A percentile compares a stretch with the other conserved stretches of the same genome.
Conservation (phyloP, 768 basidiomycete species). For the Hypsizygus marmoreus region DNA sequence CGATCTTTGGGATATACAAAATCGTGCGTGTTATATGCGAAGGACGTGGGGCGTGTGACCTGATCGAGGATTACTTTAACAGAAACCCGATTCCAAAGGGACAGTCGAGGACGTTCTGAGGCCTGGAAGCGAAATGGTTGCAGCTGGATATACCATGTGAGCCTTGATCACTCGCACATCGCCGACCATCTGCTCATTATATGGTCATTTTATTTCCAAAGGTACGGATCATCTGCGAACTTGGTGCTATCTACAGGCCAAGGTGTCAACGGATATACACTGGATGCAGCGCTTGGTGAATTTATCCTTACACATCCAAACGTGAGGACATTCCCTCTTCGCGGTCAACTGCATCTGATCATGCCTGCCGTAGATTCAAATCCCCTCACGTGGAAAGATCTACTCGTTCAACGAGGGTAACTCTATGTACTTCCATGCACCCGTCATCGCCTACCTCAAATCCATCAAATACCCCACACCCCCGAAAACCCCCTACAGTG, state of each 20-base stretch:
- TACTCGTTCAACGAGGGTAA: constrained; percentile 99
- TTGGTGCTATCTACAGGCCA: constrained; percentile 92
- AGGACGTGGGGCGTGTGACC: neutral
- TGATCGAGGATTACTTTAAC: constrained; percentile 1
- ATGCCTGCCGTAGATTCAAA: constrained; percentile 66
- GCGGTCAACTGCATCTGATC: constrained; percentile 6
- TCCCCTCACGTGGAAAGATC: constrained; percentile 94
- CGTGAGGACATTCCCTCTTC: constrained; percentile 39
- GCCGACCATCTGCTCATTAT: neutral
- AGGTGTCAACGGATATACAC: constrained; percentile 97
- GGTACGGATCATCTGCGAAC: constrained; percentile 93
- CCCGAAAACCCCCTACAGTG: constrained; percentile 84
- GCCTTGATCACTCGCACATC: constrained; percentile 22
- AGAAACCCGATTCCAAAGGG: constrained; percentile 81
- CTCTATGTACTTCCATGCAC: constrained; percentile 88
- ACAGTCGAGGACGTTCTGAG: constrained; percentile 84
- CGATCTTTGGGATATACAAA: constrained; percentile 96
- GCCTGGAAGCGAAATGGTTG: constrained; percentile 96
- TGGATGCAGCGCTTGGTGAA: constrained; percentile 93
- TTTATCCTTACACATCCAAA: constrained; percentile 99
- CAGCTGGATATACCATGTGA: constrained; percentile 96
- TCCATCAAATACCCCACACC: constrained; percentile 87
- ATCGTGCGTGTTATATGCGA: constrained; percentile 55
- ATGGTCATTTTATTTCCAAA: constrained; percentile 18
- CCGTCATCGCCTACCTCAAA: constrained; percentile 79